Evolutionary conservation across 2,329 filamentous ascomycete genomes (phyloP), one percentile per base, ranked within the genome.

Genomic region (Monosporascus sp.): DNA sequence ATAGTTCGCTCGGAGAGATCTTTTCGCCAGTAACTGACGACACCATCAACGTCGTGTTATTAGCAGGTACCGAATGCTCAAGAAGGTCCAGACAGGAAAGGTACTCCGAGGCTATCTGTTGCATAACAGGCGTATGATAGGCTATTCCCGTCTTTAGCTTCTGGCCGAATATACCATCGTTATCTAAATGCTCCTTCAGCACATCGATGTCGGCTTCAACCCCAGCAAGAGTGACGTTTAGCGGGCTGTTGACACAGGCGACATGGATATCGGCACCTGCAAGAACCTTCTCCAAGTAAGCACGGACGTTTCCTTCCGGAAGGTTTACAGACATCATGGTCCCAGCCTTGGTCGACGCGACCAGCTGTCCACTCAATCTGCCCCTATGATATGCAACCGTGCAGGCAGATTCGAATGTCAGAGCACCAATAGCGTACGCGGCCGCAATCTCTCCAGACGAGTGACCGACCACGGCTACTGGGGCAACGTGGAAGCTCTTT

Each of bases 241-340:
- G 52, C 0, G 67, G 68, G 2, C 66, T 68, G 55, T 75, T 76
- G 35, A 70, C 58, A 46, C 71, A 75, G 1, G 70, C 74, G n/a
- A 73, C n/a, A n/a, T n/a, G n/a, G n/a, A n/a, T n/a, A n/a, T n/a
- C n/a, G n/a, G n/a, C n/a, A n/a, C n/a, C n/a, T n/a, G n/a, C n/a
- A n/a, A n/a, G n/a, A n/a, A n/a, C n/a, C n/a, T n/a, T n/a, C n/a
- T n/a, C n/a, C n/a, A n/a, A n/a, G n/a, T n/a, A n/a, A n/a, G n/a
- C n/a, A n/a, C n/a, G n/a, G n/a, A n/a, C n/a, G n/a, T n/a, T n/a
- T n/a, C n/a, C n/a, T n/a, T n/a, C n/a, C n/a, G n/a, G n/a, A n/a
- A n/a, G n/a, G n/a, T n/a, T n/a, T n/a, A n/a, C n/a, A n/a, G n/a
- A n/a, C n/a, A n/a, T n/a, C n/a, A n/a, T n/a, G n/a, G n/a, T n/a